A percentile compares a stretch with the other conserved stretches of the same genome.
Conservation (phyloP, 2,329 filamentous ascomycete genomes). For the Pyrenochaeta sp. region DNA sequence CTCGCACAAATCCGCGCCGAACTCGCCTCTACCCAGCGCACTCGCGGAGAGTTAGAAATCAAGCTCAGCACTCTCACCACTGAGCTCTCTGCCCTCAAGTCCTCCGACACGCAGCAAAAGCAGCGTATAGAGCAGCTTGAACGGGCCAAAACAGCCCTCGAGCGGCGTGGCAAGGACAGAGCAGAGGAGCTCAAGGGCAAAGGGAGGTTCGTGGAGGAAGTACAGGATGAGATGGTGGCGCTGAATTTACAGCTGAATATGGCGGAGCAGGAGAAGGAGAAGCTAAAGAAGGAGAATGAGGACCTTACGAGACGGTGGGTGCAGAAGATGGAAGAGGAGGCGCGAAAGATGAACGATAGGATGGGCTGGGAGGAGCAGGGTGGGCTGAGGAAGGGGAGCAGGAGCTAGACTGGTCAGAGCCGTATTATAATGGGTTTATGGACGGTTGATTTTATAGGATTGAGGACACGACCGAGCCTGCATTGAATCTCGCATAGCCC, state of each 20-base stretch:
- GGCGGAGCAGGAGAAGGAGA: slow-evolving; percentile 77
- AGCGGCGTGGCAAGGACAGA: slow-evolving; percentile 75
- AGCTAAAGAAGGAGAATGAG: slow-evolving; percentile 82
- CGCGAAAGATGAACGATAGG: slow-evolving; percentile 78
- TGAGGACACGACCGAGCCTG: background rate
- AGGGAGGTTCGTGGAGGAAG: slow-evolving; percentile 81
- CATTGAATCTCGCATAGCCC: background rate
- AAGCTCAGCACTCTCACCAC: slow-evolving; percentile 69
- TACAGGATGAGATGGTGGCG: slow-evolving; percentile 92
- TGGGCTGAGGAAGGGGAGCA: slow-evolving; percentile 18
- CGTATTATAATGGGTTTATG: background rate
- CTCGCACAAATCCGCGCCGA: slow-evolving; percentile 62
- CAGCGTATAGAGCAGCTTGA: slow-evolving; percentile 69
- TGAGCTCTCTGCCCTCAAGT: slow-evolving; percentile 71
- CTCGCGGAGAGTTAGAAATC: slow-evolving; percentile 72
- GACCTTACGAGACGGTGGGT: slow-evolving; percentile 93
- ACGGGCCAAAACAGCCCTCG: slow-evolving; percentile 67
- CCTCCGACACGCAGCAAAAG: slow-evolving; percentile 66
- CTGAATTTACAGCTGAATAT: slow-evolving; percentile 88
- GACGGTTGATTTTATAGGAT: background rate
- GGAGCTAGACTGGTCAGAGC: slow-evolving; percentile 1
- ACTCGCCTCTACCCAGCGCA: slow-evolving; percentile 78
- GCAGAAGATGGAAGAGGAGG: slow-evolving; percentile 84
- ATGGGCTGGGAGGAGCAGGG: slow-evolving; percentile 39
- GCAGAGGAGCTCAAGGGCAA: slow-evolving; percentile 88